Evolutionary conservation across 371 early-diverging fungal genomes (phyloP).

Genomic region (Thermomucor indicae-seudaticae): DNA sequence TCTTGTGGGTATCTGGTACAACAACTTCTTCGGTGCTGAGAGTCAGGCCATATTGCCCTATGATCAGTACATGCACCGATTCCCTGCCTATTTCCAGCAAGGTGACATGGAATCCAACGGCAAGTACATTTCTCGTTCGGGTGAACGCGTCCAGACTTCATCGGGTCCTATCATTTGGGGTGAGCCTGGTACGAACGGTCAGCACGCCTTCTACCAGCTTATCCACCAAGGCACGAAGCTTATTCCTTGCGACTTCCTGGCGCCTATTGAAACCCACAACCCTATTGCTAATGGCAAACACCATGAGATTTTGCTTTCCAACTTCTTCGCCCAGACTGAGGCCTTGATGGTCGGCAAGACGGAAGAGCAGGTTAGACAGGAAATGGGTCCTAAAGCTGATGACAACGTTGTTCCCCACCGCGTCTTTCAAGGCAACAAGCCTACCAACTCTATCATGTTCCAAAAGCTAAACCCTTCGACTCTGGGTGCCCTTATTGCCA

Average conservation of each 20-base stretch:
- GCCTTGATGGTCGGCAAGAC: conserved; percentile 96
- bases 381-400: conserved; percentile 57
- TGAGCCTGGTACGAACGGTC: conserved; percentile 99
- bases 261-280: conserved; percentile 88
- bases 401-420: conserved; percentile 85
- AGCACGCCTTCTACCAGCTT: conserved; percentile 99
- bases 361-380: conserved; percentile 70
- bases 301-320: conserved; percentile 94
- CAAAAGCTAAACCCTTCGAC: conserved; percentile 90
- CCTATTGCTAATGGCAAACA: conserved; percentile 76
- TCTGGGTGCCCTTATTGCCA: conserved; percentile 92
- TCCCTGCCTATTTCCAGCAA: conserved; percentile 98
- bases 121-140: conserved; percentile 87
- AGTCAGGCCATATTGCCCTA: conserved; percentile 97
- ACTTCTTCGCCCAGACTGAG: conserved; percentile 99
- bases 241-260: conserved; percentile 95
- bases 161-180: conserved; percentile 99
- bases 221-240: conserved; percentile 99
- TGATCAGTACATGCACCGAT: conserved; percentile 97
- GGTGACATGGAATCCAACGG: conserved; percentile 99
- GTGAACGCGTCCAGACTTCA: conserved; percentile 71
- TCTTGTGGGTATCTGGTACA: conserved; percentile 97
- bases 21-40: conserved; percentile 94
- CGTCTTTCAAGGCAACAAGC: conserved; percentile 95
- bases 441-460: conserved; percentile 95